phyloP scores from a whole-genome alignment of 2,329 filamentous ascomycete species.

The Aureobasidium mangrovei region DNA sequence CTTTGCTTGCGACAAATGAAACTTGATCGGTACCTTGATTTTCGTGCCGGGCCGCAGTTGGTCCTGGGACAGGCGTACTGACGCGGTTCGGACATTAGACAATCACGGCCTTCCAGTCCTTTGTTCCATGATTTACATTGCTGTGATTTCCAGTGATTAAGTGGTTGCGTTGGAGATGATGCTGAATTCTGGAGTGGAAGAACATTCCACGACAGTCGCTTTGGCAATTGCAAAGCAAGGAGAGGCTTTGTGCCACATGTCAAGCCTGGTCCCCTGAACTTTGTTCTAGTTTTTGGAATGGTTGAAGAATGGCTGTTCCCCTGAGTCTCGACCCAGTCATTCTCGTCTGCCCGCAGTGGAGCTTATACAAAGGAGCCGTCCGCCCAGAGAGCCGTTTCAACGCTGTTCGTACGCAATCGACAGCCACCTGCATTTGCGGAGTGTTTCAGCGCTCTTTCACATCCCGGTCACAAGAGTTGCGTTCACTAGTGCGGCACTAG shows the following conservation, averaged over 20 bases:
- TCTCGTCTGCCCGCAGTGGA: not conserved
- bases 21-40: constrained; percentile 11
- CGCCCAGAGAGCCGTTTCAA: constrained; percentile 2
- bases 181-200: not conserved
- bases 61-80: not conserved
- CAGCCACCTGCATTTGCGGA: constrained; percentile 10
- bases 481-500: constrained; percentile 8
- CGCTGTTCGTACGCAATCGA: constrained; percentile 10
- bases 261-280: constrained; percentile 7
- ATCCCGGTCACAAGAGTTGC: constrained; percentile 8
- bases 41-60: constrained; percentile 10
- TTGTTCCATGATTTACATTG: constrained; percentile 12
- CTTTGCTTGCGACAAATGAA: constrained; percentile 12
- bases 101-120: constrained; percentile 5
- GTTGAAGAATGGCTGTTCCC: constrained; percentile 2
- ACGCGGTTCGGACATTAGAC: constrained; percentile 6
- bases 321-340: not conserved
- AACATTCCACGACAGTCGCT: not conserved
- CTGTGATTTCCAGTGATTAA: not conserved
- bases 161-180: constrained; percentile 9
- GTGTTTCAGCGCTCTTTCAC: constrained; percentile 6
- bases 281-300: constrained; percentile 5
- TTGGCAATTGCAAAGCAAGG: not conserved
- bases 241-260: constrained; percentile 5
- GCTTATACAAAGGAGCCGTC: constrained; percentile 13